Base-by-base conservation (phyloP, 2,329 filamentous ascomycete genomes). In the Arthrobotrys musiformis region DNA sequence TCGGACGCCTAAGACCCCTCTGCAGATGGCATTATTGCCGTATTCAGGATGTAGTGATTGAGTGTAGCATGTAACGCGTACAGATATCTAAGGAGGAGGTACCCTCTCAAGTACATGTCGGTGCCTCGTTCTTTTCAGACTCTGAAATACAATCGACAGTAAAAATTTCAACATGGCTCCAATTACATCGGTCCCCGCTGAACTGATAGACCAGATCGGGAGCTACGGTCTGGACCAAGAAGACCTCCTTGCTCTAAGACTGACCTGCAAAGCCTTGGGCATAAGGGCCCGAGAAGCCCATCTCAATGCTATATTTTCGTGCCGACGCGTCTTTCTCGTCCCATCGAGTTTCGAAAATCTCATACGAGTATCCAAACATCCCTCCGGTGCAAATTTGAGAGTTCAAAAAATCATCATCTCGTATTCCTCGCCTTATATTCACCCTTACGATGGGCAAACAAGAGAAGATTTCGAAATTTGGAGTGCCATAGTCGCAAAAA, bases 331-430 rank as follows among this genome's bases (percentile, higher is more conserved):
- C 4, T 67, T 60, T 5, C 15, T 52, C 4, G 7, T 7, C 15
- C 42, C 70, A 6, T n/a, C 1, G 1, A 67, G 70, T 17, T 24
- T 67, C 8, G 40, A 74, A 24, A 66, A 74, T n/a, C 52, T 74
- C 13, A 11, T 61, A 28, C 67, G 42, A 13, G 62, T 67, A 15
- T 64, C 70, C 17, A 42, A 37, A 11, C 48, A 58, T 7, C 50
- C 50, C 7, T 63, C 56, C 8, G 40, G 30, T 11, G 17, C 40
- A 19, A 67, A 42, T 15, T 19, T 33, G 4, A 30, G 40, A 7
- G 61, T 72, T 35, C 35, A 30, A 24, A 30, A 61, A 7, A 22
- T 67, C 8, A 52, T 37, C 28, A 42, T 67, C 0, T 22, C 30
- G 8, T 22, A 22, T 1, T 22, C 2, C 2, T 1, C 7, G 7